Conservation (phyloP, 441 rosid genomes). For the Populus hybrid region DNA sequence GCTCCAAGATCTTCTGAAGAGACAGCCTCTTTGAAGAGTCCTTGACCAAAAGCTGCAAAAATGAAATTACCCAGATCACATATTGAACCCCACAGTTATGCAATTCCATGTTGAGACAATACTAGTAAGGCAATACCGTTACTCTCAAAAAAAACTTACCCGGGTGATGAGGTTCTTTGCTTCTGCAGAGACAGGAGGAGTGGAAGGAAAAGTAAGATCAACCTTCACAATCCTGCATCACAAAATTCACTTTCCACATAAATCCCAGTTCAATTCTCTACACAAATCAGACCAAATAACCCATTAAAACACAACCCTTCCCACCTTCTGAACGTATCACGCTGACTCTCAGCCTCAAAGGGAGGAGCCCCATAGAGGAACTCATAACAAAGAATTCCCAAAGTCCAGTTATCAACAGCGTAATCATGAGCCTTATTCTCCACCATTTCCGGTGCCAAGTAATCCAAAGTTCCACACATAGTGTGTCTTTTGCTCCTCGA, state of each 20-base stretch:
- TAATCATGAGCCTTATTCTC: slow-evolving; percentile 85
- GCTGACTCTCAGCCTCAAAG: slow-evolving; percentile 84
- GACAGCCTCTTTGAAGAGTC: slow-evolving; percentile 83
- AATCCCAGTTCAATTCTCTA: neutral
- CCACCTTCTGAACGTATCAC: slow-evolving; percentile 77
- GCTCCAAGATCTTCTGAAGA: slow-evolving; percentile 73
- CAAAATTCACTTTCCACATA: neutral
- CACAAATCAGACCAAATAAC: neutral
- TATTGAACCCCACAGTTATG: neutral
- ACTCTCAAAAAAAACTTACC: slow-evolving; percentile 32
- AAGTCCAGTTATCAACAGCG: slow-evolving; percentile 96
- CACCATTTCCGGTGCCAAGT: slow-evolving; percentile 96
- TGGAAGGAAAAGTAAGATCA: slow-evolving; percentile 74
- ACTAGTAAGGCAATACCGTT: neutral
- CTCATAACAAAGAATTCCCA: slow-evolving; percentile 87
- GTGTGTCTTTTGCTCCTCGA: slow-evolving; percentile 85
- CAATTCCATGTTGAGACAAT: neutral
- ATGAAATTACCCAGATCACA: slow-evolving; percentile 2
- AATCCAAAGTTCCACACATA: slow-evolving; percentile 96
- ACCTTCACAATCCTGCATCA: slow-evolving; percentile 69
- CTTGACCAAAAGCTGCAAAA: slow-evolving; percentile 79
- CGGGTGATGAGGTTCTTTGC: slow-evolving; percentile 65
- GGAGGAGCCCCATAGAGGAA: slow-evolving; percentile 92
- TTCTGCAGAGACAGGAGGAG: slow-evolving; percentile 59
- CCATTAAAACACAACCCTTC: neutral